Percentiles rank a stretch among this genome's conserved stretches.
These are phyloP conservation scores for Daldinia bambusicola DNA, from an alignment of 495 filamentous ascomycete species.

Conservation along the genomic window DNA sequence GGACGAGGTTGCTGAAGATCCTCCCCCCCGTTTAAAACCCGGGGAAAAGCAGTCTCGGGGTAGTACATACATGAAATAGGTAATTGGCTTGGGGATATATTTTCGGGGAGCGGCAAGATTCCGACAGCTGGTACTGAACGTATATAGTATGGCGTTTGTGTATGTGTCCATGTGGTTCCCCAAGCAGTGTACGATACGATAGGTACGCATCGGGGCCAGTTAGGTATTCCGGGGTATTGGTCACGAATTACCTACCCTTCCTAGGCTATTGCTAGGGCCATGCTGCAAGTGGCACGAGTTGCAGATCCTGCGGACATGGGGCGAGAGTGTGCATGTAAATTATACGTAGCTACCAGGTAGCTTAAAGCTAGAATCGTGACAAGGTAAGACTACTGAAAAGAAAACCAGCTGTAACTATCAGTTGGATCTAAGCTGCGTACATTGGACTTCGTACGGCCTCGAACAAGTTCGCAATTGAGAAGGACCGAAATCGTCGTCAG, in stretches of 20 bases:
- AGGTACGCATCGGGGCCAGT: slow-evolving; percentile 29
- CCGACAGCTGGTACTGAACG: slow-evolving; percentile 34
- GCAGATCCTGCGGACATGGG: slow-evolving; percentile 35
- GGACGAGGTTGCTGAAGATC: slow-evolving; percentile 28
- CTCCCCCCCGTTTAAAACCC: slow-evolving; percentile 39
- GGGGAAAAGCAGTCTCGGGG: slow-evolving; percentile 39
- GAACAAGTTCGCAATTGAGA: slow-evolving; percentile 22
- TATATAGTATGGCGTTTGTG: background rate
- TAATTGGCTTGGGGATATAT: slow-evolving; percentile 31
- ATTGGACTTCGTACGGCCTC: slow-evolving; percentile 12
- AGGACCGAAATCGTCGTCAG: slow-evolving; percentile 40
- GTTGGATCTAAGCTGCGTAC: background rate
- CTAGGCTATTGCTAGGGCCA: slow-evolving; percentile 34
- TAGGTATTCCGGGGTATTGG: slow-evolving; percentile 26
- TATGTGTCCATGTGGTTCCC: background rate
- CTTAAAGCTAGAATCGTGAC: background rate
- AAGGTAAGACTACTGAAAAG: background rate
- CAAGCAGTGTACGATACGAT: too few relatives aligned
- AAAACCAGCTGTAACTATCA: too few relatives aligned
- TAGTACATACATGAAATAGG: slow-evolving; percentile 10
- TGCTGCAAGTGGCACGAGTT: slow-evolving; percentile 41
- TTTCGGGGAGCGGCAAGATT: slow-evolving; percentile 39
- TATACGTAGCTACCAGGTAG: slow-evolving; percentile 3
- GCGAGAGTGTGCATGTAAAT: background rate
- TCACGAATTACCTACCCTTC: slow-evolving; percentile 40